Base-by-base conservation (phyloP, 2,329 filamentous ascomycete species). In the Didymella segeticola region DNA sequence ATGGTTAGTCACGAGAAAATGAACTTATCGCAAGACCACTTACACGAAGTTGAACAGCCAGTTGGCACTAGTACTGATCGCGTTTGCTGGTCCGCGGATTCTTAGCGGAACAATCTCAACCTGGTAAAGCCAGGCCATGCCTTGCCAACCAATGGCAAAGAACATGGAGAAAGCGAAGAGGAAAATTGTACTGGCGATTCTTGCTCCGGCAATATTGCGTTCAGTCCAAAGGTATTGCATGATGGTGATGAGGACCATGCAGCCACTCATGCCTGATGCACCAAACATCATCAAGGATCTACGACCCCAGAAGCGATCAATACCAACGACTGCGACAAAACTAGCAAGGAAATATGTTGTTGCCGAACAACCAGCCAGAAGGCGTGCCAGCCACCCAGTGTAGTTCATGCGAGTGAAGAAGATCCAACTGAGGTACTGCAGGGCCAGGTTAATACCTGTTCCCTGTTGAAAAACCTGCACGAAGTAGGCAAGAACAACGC, bases 161-260 rank as follows among this genome's bases (percentile, higher is more conserved):
- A 89, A 95, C 81, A 90, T 90, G 79, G 96, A 91, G 81, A 91
- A 95, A 78, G 93, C 88, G 77, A 88, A 89, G 69, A 96, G 91
- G 78, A 96, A 93, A 53, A 96, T 71, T 0, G 76, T 73, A 17
- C 76, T 73, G 5, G 68, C 70, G 26, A 77, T 71, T 12, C 74
- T 72, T n/a, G 62, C 62, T 3, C 61, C 57, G 2, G 50, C 36
- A 14, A 61, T 54, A 2, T 42, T 34, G 3, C 60, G 56, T 15
- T 61, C 62, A 3, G 60, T 56, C 64, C 64, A 66, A 9, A 72
- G 45, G 22, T 68, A 70, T 17, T 66, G 62, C 27, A 65, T 47
- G 3, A 68, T 57, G 6, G 70, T 64, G 4, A 74, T 50, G 3
- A 74, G 53, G 4, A 69, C 55, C 70, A 75, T 72, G 42, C 66